Percentiles rank a stretch among this genome's conserved stretches.
Conservation (phyloP, 2,329 filamentous ascomycete species). For the Colletotrichum cereale region DNA sequence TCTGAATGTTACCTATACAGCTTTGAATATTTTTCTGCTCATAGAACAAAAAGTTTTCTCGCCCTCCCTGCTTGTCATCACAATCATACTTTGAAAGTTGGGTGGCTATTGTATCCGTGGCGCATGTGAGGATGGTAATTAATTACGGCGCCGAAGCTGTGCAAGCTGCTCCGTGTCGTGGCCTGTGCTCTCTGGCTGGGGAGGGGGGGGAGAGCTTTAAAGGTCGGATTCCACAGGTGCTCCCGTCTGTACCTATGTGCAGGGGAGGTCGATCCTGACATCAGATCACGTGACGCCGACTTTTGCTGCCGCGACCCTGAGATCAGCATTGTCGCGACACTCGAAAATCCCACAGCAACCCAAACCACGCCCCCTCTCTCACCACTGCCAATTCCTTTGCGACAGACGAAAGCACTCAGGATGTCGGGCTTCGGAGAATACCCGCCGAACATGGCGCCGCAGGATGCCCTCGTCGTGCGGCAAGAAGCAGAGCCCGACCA, state of each 20-base stretch:
- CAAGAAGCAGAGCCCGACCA: slow-evolving; percentile 68
- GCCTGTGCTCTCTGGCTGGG: not conserved
- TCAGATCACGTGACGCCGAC: slow-evolving; percentile 40
- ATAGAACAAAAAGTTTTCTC: no score
- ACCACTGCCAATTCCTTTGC: slow-evolving; percentile 26
- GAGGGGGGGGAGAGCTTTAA: not conserved
- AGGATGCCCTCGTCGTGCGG: slow-evolving; percentile 72
- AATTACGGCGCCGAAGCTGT: not conserved
- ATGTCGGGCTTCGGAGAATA: slow-evolving; percentile 75
- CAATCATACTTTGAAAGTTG: not conserved
- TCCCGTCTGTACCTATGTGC: not conserved
- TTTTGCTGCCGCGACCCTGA: slow-evolving; percentile 26
- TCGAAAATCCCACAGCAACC: slow-evolving; percentile 9
- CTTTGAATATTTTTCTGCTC: not conserved
- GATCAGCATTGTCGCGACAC: slow-evolving; percentile 21
- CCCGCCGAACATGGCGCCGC: slow-evolving; percentile 74
- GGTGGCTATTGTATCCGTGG: not conserved
- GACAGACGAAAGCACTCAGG: slow-evolving; percentile 40
- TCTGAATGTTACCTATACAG: not conserved
- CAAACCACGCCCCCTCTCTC: slow-evolving; percentile 34
- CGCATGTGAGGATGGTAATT: not conserved
- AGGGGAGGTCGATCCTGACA: slow-evolving; percentile 32
- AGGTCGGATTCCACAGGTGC: not conserved
- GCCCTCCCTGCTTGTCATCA: no score
- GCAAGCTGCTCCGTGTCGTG: not conserved